Percentiles rank a stretch among this genome's conserved stretches.
Evolutionary conservation across 73 alveolate species (phyloP).

Genomic region (Breviolum minutum): DNA sequence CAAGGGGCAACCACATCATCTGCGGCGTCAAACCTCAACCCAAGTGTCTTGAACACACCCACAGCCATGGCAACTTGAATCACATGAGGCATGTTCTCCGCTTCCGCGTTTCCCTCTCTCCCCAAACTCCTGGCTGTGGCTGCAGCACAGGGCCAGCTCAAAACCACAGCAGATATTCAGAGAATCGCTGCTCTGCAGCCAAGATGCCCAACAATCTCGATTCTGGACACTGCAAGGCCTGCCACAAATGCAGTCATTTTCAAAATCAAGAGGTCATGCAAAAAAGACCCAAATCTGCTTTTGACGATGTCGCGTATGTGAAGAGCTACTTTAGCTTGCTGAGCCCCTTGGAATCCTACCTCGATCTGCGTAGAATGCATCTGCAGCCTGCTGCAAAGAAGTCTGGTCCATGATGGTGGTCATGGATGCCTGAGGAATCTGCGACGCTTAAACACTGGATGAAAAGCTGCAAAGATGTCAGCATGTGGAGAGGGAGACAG

Average conservation of each 20-base stretch:
- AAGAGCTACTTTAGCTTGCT: too few relatives aligned
- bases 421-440: not conserved
- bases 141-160: too few relatives aligned
- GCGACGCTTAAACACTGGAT: too few relatives aligned
- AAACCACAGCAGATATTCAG: not conserved
- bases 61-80: too few relatives aligned
- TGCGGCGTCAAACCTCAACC: slow-evolving; percentile 10
- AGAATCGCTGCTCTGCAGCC: not conserved
- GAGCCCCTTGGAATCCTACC: not conserved
- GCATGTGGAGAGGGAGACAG: too few relatives aligned
- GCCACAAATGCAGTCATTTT: too few relatives aligned
- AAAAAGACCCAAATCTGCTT: too few relatives aligned
- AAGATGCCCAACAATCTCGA: slow-evolving; percentile 28
- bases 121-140: not conserved
- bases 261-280: too few relatives aligned
- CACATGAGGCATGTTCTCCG: not conserved
- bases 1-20: slow-evolving; percentile 34
- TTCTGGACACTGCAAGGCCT: slow-evolving; percentile 29
- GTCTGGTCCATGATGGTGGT: slow-evolving; percentile 23
- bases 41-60: too few relatives aligned
- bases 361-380: not conserved
- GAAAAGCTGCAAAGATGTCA: too few relatives aligned
- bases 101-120: not conserved
- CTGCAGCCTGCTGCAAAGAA: slow-evolving; percentile 33
- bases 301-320: too few relatives aligned